Conservation (phyloP, 225 moss, liverwort and hornwort genomes). For the Sphagnum tenellum region DNA sequence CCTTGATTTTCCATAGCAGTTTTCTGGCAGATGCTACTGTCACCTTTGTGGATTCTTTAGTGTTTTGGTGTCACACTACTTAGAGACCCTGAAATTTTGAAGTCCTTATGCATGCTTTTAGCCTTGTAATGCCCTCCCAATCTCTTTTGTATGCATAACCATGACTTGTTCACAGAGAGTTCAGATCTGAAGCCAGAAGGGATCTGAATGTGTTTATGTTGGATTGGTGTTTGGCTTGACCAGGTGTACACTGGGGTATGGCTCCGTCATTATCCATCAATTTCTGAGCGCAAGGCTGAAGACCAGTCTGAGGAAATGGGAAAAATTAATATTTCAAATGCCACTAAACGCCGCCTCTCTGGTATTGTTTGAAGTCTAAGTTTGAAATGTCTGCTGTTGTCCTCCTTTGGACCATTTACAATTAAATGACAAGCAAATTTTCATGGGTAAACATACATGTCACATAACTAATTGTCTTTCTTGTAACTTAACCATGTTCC, state of each 20-base stretch:
- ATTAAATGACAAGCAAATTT: too few relatives aligned
- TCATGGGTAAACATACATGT: too few relatives aligned
- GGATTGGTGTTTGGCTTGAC: constrained; percentile 13
- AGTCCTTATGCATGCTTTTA: too few relatives aligned
- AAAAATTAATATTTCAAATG: constrained; percentile 67
- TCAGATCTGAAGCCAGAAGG: not conserved
- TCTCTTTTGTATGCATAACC: too few relatives aligned
- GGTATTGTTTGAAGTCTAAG: constrained; percentile 26
- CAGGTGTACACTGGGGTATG: constrained; percentile 95
- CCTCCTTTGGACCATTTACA: too few relatives aligned
- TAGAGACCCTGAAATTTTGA: not conserved
- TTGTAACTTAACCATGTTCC: too few relatives aligned
- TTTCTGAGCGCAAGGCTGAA: constrained; percentile 30
- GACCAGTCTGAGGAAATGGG: constrained; percentile 50
- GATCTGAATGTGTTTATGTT: not conserved
- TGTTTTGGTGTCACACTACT: not conserved
- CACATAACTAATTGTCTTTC: too few relatives aligned
- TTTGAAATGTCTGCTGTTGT: too few relatives aligned
- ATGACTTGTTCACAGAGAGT: not conserved
- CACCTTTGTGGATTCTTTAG: not conserved
- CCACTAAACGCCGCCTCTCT: constrained; percentile 64
- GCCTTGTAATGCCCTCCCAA: too few relatives aligned
- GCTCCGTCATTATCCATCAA: constrained; percentile 56
- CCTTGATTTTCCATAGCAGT: too few relatives aligned
- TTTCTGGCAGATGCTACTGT: too few relatives aligned